phyloP scores from a whole-genome alignment of 306 rosid species.

The Quercus aquifolioides region DNA sequence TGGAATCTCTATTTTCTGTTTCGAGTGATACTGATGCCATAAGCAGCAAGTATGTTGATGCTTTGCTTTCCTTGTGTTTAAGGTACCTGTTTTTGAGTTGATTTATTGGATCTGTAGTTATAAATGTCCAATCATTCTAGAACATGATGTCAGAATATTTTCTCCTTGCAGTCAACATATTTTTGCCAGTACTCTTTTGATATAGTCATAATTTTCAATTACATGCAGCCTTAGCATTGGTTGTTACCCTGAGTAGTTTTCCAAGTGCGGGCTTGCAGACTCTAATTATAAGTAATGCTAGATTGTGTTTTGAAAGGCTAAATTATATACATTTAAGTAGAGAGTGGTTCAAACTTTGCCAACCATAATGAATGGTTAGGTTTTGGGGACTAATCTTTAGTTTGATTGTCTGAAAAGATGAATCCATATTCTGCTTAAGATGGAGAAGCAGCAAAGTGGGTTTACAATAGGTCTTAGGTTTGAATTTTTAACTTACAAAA shows the following conservation, averaged over 20 bases:
- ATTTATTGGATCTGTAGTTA: slow-evolving; percentile 12
- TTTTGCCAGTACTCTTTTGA: background rate
- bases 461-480: background rate
- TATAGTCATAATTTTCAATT: background rate
- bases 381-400: background rate
- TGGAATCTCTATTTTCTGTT: slow-evolving; percentile 27
- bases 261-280: background rate
- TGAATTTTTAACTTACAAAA: too few species aligned
- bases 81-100: slow-evolving; percentile 15
- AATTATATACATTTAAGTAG: background rate
- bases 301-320: background rate
- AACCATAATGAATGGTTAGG: background rate
- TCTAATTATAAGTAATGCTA: background rate
- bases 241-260: background rate
- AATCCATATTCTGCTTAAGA: background rate
- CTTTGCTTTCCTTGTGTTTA: slow-evolving; percentile 32
- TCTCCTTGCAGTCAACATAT: slow-evolving; percentile 4
- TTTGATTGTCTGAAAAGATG: background rate
- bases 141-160: background rate
- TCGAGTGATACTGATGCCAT: slow-evolving; percentile 24
- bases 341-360: background rate
- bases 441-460: background rate
- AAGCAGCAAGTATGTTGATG: slow-evolving; percentile 34
- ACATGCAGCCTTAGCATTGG: background rate
- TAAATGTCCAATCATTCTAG: slow-evolving; percentile 7